Base-by-base conservation (phyloP, 2,329 filamentous ascomycete genomes). In the Aspergillus sergii region DNA sequence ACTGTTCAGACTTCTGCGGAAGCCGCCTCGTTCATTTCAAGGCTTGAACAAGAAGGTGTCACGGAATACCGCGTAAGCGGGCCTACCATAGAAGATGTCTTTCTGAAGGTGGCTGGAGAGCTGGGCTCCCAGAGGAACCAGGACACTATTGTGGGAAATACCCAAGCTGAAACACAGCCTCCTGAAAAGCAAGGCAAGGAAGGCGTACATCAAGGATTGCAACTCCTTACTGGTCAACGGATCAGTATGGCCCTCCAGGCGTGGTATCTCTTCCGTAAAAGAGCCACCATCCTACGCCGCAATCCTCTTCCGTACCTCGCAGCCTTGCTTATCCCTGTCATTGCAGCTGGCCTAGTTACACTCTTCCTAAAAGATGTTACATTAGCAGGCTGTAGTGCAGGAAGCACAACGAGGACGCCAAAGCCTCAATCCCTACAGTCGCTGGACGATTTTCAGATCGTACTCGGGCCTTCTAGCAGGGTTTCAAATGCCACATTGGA, bases 21-120 rank as follows among this genome's bases (percentile, higher is more conserved):
- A 53, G 92, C 92, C 0, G 91, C 92, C 0, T 78, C 84, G 4
- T 89, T 94, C 53, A 91, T 96, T 66, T 84, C 85, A 55, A 77
- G 84, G 11, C 82, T 97, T 1, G 91, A 96, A 73, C 78, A 82
- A 1, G 81, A 84, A 1, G 87, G 88, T 0, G 84, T 96, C 46
- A 83, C 83, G 19, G 91, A 96, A 62, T 97, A 96, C 75, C 89
- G 93, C 62, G 91, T 97, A 68, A 91, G 91, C 19, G 93, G 93
- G 0, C 94, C 94, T 0, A 96, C 92, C 0, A 93, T 97, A 46
- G 94, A 97, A 75, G 93, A 97, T 69, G 93, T 97, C 0, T 97
- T 97, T 76, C 80, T 97, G 28, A 89, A 92, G 67, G 84, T 97
- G 45, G 92, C 93, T 0, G 91, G 94, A 72, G 93, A 97, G 75